A percentile compares a stretch with the other conserved stretches of the same genome.
phyloP scores from a whole-genome alignment of 2,329 filamentous ascomycete species.

The Paraconiothyrium sp. region DNA sequence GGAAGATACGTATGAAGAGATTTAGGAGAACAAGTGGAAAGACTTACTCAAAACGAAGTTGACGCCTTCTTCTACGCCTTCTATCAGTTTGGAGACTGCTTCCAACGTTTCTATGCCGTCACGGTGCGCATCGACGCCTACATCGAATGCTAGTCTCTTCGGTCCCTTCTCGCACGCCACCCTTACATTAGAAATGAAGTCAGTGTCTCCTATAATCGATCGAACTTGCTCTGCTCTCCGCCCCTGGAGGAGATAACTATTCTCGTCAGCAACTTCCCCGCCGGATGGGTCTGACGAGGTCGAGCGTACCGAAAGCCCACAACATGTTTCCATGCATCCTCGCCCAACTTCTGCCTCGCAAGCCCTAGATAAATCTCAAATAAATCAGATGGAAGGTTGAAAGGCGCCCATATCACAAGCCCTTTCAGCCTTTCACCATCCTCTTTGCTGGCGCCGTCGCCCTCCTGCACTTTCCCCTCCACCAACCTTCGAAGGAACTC shows the following conservation, averaged over 20 bases:
- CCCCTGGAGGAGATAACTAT: conserved; percentile 74
- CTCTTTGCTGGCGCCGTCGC: conserved; percentile 56
- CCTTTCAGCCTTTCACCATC: conserved; percentile 64
- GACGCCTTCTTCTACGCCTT: conserved; percentile 66
- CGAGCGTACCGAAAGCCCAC: conserved; percentile 71
- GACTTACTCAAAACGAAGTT: conserved; percentile 76
- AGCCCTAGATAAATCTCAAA: conserved; percentile 72
- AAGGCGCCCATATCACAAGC: conserved; percentile 85
- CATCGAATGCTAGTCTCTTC: conserved; percentile 77
- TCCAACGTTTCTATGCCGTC: conserved; percentile 71
- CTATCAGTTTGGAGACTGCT: conserved; percentile 47
- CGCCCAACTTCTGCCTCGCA: conserved; percentile 70
- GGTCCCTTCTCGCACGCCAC: conserved; percentile 61
- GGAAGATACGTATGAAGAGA: neutral
- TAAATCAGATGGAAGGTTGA: conserved; percentile 69
- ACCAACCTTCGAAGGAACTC: conserved; percentile 73
- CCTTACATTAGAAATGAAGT: conserved; percentile 61
- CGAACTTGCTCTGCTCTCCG: conserved; percentile 49
- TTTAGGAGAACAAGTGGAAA: neutral
- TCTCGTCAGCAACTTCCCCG: neutral
- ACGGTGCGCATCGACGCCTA: conserved; percentile 83
- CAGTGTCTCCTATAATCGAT: conserved; percentile 42
- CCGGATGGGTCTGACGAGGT: neutral
- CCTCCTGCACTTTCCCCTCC: conserved; percentile 71
- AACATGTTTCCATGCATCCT: conserved; percentile 70